These are phyloP conservation scores for Barbarea vulgaris DNA, from an alignment of 345 rosid genomes.

Conservation along the genomic window DNA sequence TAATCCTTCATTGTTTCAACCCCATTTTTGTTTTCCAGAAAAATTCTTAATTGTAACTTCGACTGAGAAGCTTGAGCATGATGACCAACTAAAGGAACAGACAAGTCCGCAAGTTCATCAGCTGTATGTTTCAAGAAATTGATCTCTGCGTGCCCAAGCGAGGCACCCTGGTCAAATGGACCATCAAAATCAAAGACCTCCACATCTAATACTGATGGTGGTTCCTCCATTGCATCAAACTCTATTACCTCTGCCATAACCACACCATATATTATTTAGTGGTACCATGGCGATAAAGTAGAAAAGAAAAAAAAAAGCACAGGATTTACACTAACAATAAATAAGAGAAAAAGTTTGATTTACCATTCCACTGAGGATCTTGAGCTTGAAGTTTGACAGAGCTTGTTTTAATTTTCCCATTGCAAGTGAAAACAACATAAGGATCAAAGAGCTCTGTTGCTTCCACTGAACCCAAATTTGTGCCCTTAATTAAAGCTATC, in stretches of 20 bases:
- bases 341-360: constrained; percentile 15
- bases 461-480: constrained; percentile 61
- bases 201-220: constrained; percentile 83
- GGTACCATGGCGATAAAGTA: constrained; percentile 1
- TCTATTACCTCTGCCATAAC: constrained; percentile 74
- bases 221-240: constrained; percentile 96
- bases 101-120: constrained; percentile 75
- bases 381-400: constrained; percentile 77
- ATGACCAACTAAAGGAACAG: constrained; percentile 77
- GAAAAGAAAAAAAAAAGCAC: not conserved
- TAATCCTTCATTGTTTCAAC: constrained; percentile 75
- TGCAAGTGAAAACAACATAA: constrained; percentile 80
- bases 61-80: constrained; percentile 84
- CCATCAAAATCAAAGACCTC: constrained; percentile 94
- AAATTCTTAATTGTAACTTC: constrained; percentile 73
- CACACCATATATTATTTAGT: constrained; percentile 15
- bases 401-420: constrained; percentile 82
- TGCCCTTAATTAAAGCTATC: constrained; percentile 77
- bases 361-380: constrained; percentile 94
- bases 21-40: constrained; percentile 78
- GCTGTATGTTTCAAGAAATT: constrained; percentile 78
- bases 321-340: not conserved
- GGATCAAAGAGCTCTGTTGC: constrained; percentile 68
- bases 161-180: constrained; percentile 84
- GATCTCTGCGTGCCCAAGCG: constrained; percentile 88